Conservation (phyloP, 768 basidiomycete species). For the Naganishia kalamii region DNA sequence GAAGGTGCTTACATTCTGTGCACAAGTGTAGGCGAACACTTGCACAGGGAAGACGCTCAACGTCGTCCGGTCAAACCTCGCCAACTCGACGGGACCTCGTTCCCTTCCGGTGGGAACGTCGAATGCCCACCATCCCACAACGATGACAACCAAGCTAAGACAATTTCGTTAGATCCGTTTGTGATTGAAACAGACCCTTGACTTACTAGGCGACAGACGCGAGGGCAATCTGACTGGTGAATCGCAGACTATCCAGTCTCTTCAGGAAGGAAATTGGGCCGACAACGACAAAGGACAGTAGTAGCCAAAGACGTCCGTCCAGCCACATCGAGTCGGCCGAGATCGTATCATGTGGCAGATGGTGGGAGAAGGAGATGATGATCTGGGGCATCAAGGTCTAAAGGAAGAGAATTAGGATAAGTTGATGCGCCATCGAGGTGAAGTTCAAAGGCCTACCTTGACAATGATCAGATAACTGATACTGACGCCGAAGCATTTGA, state of each 20-base stretch:
- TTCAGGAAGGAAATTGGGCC: slow-evolving; percentile 77
- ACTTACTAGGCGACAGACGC: slow-evolving; percentile 72
- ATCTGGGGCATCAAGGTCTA: slow-evolving; percentile 92
- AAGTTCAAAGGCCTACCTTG: slow-evolving; percentile 36
- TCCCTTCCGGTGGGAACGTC: slow-evolving; percentile 26
- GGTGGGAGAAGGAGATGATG: slow-evolving; percentile 69
- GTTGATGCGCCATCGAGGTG: background rate
- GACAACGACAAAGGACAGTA: slow-evolving; percentile 62
- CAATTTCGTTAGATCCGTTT: background rate
- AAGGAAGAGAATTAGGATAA: background rate
- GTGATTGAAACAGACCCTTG: background rate
- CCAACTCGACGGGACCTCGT: slow-evolving; percentile 38
- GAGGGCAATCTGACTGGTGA: slow-evolving; percentile 84
- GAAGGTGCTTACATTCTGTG: slow-evolving; percentile 67
- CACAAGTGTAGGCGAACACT: slow-evolving; percentile 54
- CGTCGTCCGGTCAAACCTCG: slow-evolving; percentile 37
- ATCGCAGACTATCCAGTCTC: slow-evolving; percentile 73
- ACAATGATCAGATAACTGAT: slow-evolving; percentile 60
- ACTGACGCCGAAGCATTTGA: slow-evolving; percentile 94
- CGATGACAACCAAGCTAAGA: slow-evolving; percentile 41
- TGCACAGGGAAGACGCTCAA: slow-evolving; percentile 72
- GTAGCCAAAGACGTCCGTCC: slow-evolving; percentile 72
- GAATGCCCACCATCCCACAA: slow-evolving; percentile 44
- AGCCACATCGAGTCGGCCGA: slow-evolving; percentile 41
- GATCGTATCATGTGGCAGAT: slow-evolving; percentile 43